These are phyloP conservation scores for Ascochyta clinopodiicola DNA, from an alignment of 2,329 filamentous ascomycete species.

Conservation along the genomic window DNA sequence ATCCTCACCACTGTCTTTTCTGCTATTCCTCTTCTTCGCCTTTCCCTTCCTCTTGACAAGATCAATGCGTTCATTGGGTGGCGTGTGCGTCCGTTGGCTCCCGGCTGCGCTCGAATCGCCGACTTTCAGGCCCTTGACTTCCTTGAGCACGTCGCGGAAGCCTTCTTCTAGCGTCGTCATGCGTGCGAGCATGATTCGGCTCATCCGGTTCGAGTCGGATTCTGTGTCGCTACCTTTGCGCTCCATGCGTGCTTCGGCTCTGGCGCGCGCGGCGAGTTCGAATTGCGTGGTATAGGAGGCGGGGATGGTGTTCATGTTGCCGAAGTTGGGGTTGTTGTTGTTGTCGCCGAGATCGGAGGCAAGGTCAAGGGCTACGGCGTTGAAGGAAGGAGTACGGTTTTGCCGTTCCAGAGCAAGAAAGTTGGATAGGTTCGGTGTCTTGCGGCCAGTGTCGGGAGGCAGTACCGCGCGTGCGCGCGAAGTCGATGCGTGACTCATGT, in stretches of 20 bases:
- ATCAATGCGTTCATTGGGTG: conserved; percentile 37
- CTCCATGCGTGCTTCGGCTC: conserved; percentile 27
- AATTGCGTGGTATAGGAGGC: conserved; percentile 79
- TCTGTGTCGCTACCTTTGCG: conserved; percentile 34
- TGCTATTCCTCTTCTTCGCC: conserved; percentile 37
- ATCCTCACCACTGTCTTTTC: conserved; percentile 26
- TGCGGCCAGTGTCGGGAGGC: conserved; percentile 60
- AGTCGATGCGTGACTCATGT: conserved; percentile 34
- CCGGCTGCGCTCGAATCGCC: conserved; percentile 33
- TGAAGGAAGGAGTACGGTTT: conserved; percentile 66
- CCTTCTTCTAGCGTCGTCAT: conserved; percentile 95
- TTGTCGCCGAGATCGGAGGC: conserved; percentile 75
- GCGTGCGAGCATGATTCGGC: conserved; percentile 79
- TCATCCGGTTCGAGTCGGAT: conserved; percentile 54
- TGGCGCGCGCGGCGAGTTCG: conserved; percentile 42
- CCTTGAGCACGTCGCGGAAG: conserved; percentile 83
- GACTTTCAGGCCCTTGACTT: conserved; percentile 71
- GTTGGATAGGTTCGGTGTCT: conserved; percentile 62
- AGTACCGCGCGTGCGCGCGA: conserved; percentile 39
- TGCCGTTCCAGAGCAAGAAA: conserved; percentile 59
- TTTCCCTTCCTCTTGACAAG: conserved; percentile 36
- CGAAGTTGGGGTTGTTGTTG: conserved; percentile 64
- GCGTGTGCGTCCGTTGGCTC: conserved; percentile 37
- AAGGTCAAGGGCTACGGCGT: conserved; percentile 67
- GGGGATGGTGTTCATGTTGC: conserved; percentile 68